phyloP scores from a whole-genome alignment of 345 rosid species.

The Euphorbia pulcherrima region DNA sequence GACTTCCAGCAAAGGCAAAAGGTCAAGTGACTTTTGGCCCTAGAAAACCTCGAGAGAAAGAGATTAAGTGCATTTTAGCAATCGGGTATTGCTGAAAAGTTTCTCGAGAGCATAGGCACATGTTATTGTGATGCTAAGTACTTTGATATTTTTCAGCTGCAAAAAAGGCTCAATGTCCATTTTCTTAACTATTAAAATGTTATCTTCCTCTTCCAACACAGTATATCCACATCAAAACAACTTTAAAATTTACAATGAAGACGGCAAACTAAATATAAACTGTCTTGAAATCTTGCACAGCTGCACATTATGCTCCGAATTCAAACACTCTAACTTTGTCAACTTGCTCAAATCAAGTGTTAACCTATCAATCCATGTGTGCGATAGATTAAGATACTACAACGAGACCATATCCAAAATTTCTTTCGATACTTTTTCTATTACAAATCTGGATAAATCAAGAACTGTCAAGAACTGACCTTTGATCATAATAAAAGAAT shows the following conservation, averaged over 20 bases:
- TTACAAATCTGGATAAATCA: neutral
- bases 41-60: neutral
- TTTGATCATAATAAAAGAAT: neutral
- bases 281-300: neutral
- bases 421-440: neutral
- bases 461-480: neutral
- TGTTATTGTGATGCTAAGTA: neutral
- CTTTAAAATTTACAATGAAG: neutral
- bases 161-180: neutral
- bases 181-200: too few species aligned
- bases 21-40: neutral
- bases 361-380: neutral
- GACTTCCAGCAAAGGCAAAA: neutral
- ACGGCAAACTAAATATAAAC: neutral
- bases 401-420: neutral
- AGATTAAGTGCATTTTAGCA: neutral
- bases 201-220: neutral
- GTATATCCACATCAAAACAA: neutral
- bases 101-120: neutral
- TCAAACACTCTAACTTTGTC: slow-evolving; percentile 7
- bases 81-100: neutral
- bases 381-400: neutral
- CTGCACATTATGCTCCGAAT: neutral
- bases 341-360: neutral
- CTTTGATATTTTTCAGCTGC: neutral